These are phyloP conservation scores for Candida anutae DNA, from an alignment of 1,139 yeast species.

Conservation along the genomic window DNA sequence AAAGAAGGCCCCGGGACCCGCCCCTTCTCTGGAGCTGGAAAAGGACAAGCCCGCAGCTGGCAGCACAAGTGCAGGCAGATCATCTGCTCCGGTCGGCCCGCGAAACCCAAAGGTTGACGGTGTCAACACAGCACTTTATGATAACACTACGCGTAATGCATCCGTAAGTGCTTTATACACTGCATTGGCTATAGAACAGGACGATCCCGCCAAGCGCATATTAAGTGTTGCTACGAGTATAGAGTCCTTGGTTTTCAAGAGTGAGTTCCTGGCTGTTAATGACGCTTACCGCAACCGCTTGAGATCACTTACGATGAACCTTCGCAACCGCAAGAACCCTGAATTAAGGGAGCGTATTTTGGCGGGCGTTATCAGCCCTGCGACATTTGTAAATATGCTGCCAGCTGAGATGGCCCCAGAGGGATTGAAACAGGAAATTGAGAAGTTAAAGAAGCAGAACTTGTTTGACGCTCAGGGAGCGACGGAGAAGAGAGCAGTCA, in stretches of 20 bases:
- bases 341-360: slow-evolving; percentile 67
- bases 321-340: slow-evolving; percentile 85
- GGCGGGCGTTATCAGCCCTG: slow-evolving; percentile 55
- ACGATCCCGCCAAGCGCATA: slow-evolving; percentile 43
- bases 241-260: slow-evolving; percentile 60
- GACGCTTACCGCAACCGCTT: slow-evolving; percentile 70
- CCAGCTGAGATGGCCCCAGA: slow-evolving; percentile 96
- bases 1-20: slow-evolving; percentile 11
- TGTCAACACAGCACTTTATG: slow-evolving; percentile 58
- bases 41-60: slow-evolving; percentile 9
- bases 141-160: slow-evolving; percentile 74
- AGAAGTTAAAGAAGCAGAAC: slow-evolving; percentile 79
- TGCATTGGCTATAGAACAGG: slow-evolving; percentile 78
- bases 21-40: slow-evolving; percentile 3
- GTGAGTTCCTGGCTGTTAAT: slow-evolving; percentile 47
- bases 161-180: slow-evolving; percentile 80
- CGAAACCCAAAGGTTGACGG: slow-evolving; percentile 81
- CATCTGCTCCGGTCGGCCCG: slow-evolving; percentile 34
- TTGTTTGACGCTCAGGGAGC: slow-evolving; percentile 97
- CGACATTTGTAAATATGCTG: slow-evolving; percentile 65
- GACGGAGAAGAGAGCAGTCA: slow-evolving; percentile 91
- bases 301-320: slow-evolving; percentile 75
- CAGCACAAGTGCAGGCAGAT: slow-evolving; percentile 11
- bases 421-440: slow-evolving; percentile 73
- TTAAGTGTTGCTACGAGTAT: slow-evolving; percentile 61